Evolutionary conservation across 805 yeast species (phyloP).

Genomic region (Suhomyces canberraensis): DNA sequence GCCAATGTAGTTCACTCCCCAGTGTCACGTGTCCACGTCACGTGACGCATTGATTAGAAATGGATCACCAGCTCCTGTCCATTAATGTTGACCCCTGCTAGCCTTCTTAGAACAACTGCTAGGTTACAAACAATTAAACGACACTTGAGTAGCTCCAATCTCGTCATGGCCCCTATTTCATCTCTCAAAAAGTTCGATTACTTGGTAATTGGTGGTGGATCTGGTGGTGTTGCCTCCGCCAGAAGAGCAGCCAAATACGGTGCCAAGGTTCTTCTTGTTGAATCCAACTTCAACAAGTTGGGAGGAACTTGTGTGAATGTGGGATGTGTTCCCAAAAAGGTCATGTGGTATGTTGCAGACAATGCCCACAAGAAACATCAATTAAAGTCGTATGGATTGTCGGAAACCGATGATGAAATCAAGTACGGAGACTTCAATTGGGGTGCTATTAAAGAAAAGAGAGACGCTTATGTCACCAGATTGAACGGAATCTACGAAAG

Average conservation of each 20-base stretch:
- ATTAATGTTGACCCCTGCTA: no score
- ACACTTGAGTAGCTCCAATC: conserved; percentile 8
- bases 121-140: conserved; percentile 26
- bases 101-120: no score
- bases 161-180: conserved; percentile 52
- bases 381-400: conserved; percentile 81
- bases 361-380: conserved; percentile 71
- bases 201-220: conserved; percentile 97
- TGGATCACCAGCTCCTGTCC: no score
- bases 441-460: conserved; percentile 74
- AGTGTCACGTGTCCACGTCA: no score
- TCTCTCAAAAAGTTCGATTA: conserved; percentile 70
- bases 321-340: conserved; percentile 98
- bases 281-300: conserved; percentile 60
- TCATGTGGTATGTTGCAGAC: conserved; percentile 98
- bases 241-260: conserved; percentile 95
- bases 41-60: not conserved
- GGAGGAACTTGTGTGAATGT: conserved; percentile 99
- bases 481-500: conserved; percentile 91
- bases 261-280: conserved; percentile 80
- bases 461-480: conserved; percentile 87
- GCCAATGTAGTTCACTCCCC: no score
- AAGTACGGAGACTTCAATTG: conserved; percentile 65
- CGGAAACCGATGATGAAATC: conserved; percentile 51
- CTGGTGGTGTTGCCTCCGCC: conserved; percentile 98